These are phyloP conservation scores for Medicago truncatula DNA, from an alignment of 306 rosid species.

Conservation along the genomic window MtrunA17r5.0-ANR NC_053044.1:30105001-30105500, in stretches of 20 bases:
- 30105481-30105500: neutral
- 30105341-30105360: constrained; percentile 96
- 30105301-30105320: constrained; percentile 11
- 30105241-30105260: neutral
- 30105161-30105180: constrained; percentile 51
- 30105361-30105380: constrained; percentile 87
- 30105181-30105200: constrained; percentile 77
- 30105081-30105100: constrained; percentile 42
- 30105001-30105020: constrained; percentile 40
- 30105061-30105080: constrained; percentile 48
- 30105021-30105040: constrained; percentile 47
- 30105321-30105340: constrained; percentile 87
- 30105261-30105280: neutral
- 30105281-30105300: neutral
- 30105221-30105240: constrained; percentile 67
- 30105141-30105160: constrained; percentile 75
- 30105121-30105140: constrained; percentile 80
- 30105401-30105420: constrained; percentile 86
- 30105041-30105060: constrained; percentile 61
- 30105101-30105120: constrained; percentile 19
- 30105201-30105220: constrained; percentile 86
- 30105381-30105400: constrained; percentile 72
- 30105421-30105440: neutral
- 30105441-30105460: too few species aligned
- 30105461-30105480: neutral